phyloP scores from a whole-genome alignment of 805 yeast genomes.

The Candida verbasci region DNA sequence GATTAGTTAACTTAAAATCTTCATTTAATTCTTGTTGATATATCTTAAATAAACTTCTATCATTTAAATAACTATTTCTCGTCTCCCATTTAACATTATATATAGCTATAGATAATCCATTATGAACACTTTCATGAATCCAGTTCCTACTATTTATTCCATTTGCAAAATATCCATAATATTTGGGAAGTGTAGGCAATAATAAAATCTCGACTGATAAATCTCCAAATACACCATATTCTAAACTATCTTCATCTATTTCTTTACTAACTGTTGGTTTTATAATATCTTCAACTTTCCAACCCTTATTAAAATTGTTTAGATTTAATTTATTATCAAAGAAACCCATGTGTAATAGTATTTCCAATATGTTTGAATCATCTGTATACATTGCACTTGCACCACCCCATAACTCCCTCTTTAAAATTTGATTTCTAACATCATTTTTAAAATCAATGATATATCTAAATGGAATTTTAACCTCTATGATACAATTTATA shows the following conservation, averaged over 20 bases:
- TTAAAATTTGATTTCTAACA: conserved; percentile 31
- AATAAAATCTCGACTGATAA: conserved; percentile 55
- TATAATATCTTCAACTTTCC: conserved; percentile 25
- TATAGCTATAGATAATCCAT: conserved; percentile 72
- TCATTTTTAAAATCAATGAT: conserved; percentile 35
- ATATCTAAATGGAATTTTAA: conserved; percentile 49
- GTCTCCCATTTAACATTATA: conserved; percentile 49
- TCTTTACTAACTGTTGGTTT: conserved; percentile 21
- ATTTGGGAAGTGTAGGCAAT: conserved; percentile 64
- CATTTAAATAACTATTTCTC: conserved; percentile 24
- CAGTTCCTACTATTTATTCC: conserved; percentile 76
- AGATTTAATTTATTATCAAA: conserved; percentile 32
- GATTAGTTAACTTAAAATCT: conserved; percentile 19
- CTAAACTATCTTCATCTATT: conserved; percentile 6
- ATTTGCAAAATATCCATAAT: conserved; percentile 62
- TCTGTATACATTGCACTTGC: conserved; percentile 82
- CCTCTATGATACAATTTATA: conserved; percentile 43
- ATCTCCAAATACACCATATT: conserved; percentile 36
- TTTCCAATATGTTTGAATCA: conserved; percentile 80
- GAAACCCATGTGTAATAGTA: conserved; percentile 71
- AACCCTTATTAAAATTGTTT: conserved; percentile 26
- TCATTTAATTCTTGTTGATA: conserved; percentile 21
- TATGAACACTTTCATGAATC: conserved; percentile 52
- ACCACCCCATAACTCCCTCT: conserved; percentile 74
- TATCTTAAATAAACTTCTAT: conserved; percentile 24